Evolutionary conservation across 2,329 filamentous ascomycete genomes (phyloP), one percentile per base, ranked within the genome.

Genomic region (Didymella glomerata): DNA sequence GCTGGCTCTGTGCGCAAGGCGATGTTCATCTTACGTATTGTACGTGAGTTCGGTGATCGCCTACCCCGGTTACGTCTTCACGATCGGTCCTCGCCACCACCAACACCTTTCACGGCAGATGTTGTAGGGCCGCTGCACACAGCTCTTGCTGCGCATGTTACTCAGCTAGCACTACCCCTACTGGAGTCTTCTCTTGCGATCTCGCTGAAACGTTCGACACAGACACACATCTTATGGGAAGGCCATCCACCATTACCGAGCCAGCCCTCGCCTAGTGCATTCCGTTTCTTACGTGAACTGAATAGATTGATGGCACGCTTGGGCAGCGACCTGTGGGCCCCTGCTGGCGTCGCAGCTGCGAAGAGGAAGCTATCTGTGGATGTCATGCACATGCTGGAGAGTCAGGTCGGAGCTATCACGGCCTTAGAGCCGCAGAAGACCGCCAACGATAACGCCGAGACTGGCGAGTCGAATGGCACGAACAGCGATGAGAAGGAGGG

Each of bases 311-410:
- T 97, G 92, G 84, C 84, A 3, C 80, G 83, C 13, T 80, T 85
- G 3, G 93, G 93, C 0, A 81, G 85, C 45, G 94, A 97, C 73
- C 76, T 97, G 2, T 98, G 93, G 93, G 93, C 89, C 52, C 83
- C 86, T 2, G 81, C 82, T 2, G 90, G 91, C 0, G 85, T 93
- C 1, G 68, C 68, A 0, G 79, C 81, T 0, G 70, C 96, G 63
- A 95, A 92, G 77, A 72, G 69, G n/a, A 74, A 81, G 45, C 70
- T 92, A 6, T 74, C 80, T 6, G 75, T 77, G 41, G 78, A 83
- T 48, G 72, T 94, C 1, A 77, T 76, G n/a, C 78, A 44, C 14
- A 10, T 68, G 0, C 48, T 69, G 30, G 27, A 58, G 30, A 40
- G 60, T 74, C 80, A 53, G 65, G 88, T 54, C 69, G 64, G 74